Base-by-base conservation (phyloP, 805 yeast genomes). In the Isabelozyma gotoi region DNA sequence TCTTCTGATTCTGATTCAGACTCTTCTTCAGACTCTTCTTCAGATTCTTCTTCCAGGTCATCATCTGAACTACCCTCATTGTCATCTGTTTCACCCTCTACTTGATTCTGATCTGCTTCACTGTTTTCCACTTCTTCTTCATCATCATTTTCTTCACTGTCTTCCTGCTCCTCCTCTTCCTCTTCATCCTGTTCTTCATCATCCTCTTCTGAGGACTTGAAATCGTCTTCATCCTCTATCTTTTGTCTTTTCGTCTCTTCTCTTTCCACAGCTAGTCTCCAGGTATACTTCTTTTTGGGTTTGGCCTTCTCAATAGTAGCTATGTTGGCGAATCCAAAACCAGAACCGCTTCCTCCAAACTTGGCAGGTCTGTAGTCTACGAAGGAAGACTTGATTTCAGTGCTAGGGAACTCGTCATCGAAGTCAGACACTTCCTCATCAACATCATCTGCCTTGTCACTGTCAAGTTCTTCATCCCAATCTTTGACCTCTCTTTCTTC, bases 331-430 rank as follows among this genome's bases (percentile, higher is more conserved):
- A 87, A 86, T 1, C 85, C 86, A 60, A 85, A 85, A 1, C 95
- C 92, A 43, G 76, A 65, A 1, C 89, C 90, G 24, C 71, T 52
- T 0, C 85, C 87, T 3, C 82, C 82, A 47, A 73, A 67, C 38
- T 73, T 75, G 2, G 75, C 63, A 0, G 92, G 90, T 49, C 96
- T 71, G 57, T 82, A 74, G 60, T 88, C 96, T 11, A 86, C 75
- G 51, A 88, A 87, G 3, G 74, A 57, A 2, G 75, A 65, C 5
- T 52, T 45, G 2, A 49, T 40, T 5, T 54, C 62, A 0, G 48
- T 32, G n/a, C 42, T 8, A 8, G 29, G 41, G 15, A 41, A 37
- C 15, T 39, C 59, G 8, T 49, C 61, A 36, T 47, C 55, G 11
- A 53, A 61, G 6, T 53, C 57, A 5, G 50, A 56, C 4, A 45